Evolutionary conservation across 2,329 filamentous ascomycete species (phyloP), one percentile per base, ranked within the genome.

Genomic region (Colletotrichum nymphaeae): DNA sequence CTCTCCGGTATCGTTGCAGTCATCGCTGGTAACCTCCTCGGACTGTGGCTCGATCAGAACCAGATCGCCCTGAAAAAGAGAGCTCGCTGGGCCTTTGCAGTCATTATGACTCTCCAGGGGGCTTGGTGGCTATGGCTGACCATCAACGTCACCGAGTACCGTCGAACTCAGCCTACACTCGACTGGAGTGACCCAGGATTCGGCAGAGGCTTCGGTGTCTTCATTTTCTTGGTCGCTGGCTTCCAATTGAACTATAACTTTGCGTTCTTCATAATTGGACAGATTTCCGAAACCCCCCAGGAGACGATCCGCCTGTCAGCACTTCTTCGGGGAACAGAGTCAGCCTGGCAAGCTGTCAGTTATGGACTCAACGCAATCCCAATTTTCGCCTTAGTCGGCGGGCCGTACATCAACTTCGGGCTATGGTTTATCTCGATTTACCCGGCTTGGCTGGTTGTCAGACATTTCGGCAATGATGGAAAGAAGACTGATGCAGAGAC

Each of bases 191-290:
- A 76, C 6, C 80, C 84, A 0, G 82, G 83, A 1, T 87, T 88
- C 66, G 84, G 84, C 8, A 80, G 83, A 12, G 86, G 84, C 1
- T 88, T 88, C 55, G 85, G 84, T 0, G 83, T 84, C 19, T 86
- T 91, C 77, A 75, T 94, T 5, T 88, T 94, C 76, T 85, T 92
- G 77, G 89, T 91, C 1, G 83, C 88, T n/a, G 88, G 90, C 0
- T 93, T 93, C 74, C 91, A 94, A 78, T 76, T 93, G n/a, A 93
- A 93, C 77, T 94, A 94, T 79, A 86, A 93, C 75, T 93, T 90
- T 78, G 81, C 93, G 7, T 93, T 93, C 80, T 94, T 94, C 77
- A 84, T 93, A 66, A 88, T 93, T 12, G 86, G 88, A 0, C 90
- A 93, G 74, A 79, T 94, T 3, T 91, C 92, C 0, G 82, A 84